Base-by-base conservation (phyloP, 768 basidiomycete genomes). In the Gloeopeniophorella convolvens region DNA sequence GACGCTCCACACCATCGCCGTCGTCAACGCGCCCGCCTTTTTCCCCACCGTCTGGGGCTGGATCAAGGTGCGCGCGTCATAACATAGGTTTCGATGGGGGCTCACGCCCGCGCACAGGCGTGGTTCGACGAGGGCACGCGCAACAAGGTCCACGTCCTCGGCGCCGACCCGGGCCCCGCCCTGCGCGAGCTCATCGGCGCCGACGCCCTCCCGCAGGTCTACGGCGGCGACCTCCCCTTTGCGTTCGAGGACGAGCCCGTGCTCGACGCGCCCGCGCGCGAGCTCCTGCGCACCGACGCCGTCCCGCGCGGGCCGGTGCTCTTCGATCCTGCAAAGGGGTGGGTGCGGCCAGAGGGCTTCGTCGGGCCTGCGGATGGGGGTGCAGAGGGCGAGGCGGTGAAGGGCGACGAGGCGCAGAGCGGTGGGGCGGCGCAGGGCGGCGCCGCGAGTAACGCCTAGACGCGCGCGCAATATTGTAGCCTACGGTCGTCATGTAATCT, bases 31-130 rank as follows among this genome's bases (percentile, higher is more conserved):
- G 0, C 89, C 90, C 0, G 70, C 79, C 0, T 92, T 89, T 71
- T 92, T 92, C 65, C 78, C 83, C 3, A 86, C 82, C 2, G 71
- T 91, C 9, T 92, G 89, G 89, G 75, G 74, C 27, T 91, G 89
- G 89, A 73, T 91, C 62, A 88, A 86, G 72, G 83, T 80, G 50
- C 33, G 68, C 51, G n/a, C n/a, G n/a, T n/a, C n/a, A n/a, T n/a
- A 18, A 16, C 11, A 35, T 20, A 30, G 5, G 52, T 48, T 49
- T 48, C n/a, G 48, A 46, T 39, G 24, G 35, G 3, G 42, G 56
- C 6, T 21, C 9, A 4, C 36, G 23, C 30, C 30, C 11, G 41
- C 5, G 1, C 13, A 6, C 57, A 85, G 79, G 77, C 74, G 23
- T 88, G 83, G 82, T 89, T 89, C 63, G 89, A 90, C 61, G 82